Conservation (phyloP, 331 rosid species). For the Pyrus hybrid region DNA sequence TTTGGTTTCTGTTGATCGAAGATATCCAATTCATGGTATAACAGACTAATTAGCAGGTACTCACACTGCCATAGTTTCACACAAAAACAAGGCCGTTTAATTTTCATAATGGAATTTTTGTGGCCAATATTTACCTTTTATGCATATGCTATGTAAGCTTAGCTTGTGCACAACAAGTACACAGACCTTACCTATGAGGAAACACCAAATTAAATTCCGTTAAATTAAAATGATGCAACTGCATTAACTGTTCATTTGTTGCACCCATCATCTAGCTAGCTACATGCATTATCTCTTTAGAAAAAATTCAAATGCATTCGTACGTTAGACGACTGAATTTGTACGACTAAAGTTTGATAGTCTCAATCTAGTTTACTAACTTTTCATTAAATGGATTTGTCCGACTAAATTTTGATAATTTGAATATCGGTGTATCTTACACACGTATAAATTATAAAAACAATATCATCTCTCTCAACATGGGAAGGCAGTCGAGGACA, state of each 20-base stretch:
- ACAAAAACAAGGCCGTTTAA: neutral
- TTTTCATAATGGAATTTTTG: neutral
- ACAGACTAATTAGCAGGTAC: neutral
- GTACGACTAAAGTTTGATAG: neutral
- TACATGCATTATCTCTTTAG: neutral
- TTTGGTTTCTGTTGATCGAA: neutral
- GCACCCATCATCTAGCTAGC: neutral
- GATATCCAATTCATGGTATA: neutral
- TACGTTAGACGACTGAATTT: neutral
- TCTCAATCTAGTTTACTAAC: too few relatives aligned
- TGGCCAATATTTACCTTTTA: neutral
- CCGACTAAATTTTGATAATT: neutral
- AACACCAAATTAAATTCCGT: neutral
- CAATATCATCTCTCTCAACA: neutral
- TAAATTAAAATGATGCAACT: neutral
- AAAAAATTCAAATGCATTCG: neutral
- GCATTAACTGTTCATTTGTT: neutral
- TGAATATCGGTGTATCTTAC: too few relatives aligned
- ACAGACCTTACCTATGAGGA: neutral
- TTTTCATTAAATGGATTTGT: too few relatives aligned
- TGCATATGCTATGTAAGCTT: neutral
- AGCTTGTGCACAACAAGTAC: neutral
- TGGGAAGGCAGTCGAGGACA: neutral
- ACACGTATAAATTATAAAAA: too few relatives aligned
- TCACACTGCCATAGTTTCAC: neutral